Base-by-base conservation (phyloP, 345 rosid genomes). In the Eucalyptus sp. region DNA sequence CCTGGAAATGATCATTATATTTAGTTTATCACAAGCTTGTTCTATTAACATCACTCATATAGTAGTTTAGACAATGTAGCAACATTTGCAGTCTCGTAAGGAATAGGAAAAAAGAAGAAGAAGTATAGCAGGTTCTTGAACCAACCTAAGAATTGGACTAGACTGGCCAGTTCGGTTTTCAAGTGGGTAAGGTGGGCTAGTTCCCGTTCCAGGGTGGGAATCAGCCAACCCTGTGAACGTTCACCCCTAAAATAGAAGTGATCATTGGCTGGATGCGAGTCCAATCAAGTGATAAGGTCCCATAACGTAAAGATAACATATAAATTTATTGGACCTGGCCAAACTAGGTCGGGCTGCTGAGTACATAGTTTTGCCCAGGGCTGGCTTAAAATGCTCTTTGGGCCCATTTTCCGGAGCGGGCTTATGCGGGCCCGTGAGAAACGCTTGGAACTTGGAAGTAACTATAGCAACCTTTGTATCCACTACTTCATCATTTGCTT, bases 151-250 rank as follows among this genome's bases (percentile, higher is more conserved):
- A 52, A 52, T 52, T 52, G 58, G 58, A 52, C 58, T 3, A 56
- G 13, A 60, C 4, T 0, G 7, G 8, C 15, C 4, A 1, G 8
- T 27, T 29, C 1, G 7, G 1, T 12, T 60, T 33, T 13, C 33
- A 27, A 12, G 68, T 60, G 15, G 68, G 15, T 60, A 6, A 60
- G 31, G 68, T 60, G 33, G 31, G 68, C 31, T 27, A 27, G 68
- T 27, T 60, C 68, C 4, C 4, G 8, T 60, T 60, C 13, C 16
- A 27, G 33, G 16, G 33, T 27, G 68, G 68, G 68, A 27, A 60
- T 27, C 4, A 16, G 31, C 15, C 16, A 13, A 60, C 33, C 16
- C 3, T 60, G 33, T 27, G n/a, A 58, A 25, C 64, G n/a, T 25
- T 25, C n/a, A 25, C n/a, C 64, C 29, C 64, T 25, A 10, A 58